phyloP scores from a whole-genome alignment of 1,139 yeast species.

The Saccharomycopsis hybrid region DNA sequence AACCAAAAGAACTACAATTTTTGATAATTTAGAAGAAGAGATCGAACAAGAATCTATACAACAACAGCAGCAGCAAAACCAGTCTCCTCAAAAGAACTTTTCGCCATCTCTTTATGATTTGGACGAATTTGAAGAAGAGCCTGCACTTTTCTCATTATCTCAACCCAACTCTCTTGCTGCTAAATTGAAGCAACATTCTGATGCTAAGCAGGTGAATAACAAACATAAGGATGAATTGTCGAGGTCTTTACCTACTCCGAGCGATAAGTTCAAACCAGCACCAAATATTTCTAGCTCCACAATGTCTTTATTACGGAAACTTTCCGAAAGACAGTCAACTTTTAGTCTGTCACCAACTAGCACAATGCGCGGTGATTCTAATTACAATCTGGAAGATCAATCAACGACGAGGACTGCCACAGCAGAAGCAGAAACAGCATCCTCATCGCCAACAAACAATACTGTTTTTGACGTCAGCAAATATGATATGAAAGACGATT shows the following conservation, averaged over 20 bases:
- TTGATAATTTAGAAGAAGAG: constrained; percentile 15
- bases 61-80: constrained; percentile 10
- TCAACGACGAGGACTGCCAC: too few species aligned
- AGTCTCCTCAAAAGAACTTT: neutral
- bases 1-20: constrained; percentile 9
- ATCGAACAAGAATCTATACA: constrained; percentile 7
- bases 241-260: constrained; percentile 13
- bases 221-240: constrained; percentile 5
- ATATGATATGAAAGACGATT: constrained; percentile 13
- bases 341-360: neutral
- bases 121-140: constrained; percentile 12
- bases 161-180: constrained; percentile 19
- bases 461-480: constrained; percentile 12
- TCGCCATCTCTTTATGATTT: constrained; percentile 12
- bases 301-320: constrained; percentile 11
- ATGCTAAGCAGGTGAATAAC: constrained; percentile 4
- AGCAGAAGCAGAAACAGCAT: neutral
- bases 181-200: constrained; percentile 14
- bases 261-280: constrained; percentile 13
- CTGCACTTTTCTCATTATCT: constrained; percentile 17
- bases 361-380: neutral
- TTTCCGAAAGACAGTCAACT: constrained; percentile 16
- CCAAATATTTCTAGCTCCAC: constrained; percentile 17
- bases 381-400: neutral
- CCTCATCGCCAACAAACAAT: neutral